A percentile compares a stretch with the other conserved stretches of the same genome.
These are phyloP conservation scores for Asterionellopsis glacialis DNA, from an alignment of 108 stramenopile species.

Conservation along the genomic window DNA sequence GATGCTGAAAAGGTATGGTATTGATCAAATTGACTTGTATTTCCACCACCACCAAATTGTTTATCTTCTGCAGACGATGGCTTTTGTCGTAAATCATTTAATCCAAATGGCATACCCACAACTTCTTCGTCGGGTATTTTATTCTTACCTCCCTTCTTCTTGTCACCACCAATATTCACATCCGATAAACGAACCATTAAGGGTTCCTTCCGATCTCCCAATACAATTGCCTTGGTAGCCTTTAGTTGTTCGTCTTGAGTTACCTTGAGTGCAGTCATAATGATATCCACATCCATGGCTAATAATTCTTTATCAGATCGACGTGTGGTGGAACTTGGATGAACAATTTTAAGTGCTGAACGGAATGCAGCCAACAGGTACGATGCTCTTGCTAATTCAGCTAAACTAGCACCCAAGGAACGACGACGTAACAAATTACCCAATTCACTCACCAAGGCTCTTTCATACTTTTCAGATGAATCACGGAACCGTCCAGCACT, in stretches of 20 bases:
- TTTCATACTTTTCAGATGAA: constrained; percentile 81
- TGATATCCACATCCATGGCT: constrained; percentile 85
- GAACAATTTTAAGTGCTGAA: constrained; percentile 82
- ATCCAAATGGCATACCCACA: constrained; percentile 76
- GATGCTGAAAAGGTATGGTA: constrained; percentile 72
- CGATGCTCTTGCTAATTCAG: constrained; percentile 74
- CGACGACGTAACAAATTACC: constrained; percentile 71
- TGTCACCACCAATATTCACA: constrained; percentile 11
- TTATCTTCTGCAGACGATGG: constrained; percentile 8
- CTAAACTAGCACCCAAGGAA: constrained; percentile 65
- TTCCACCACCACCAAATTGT: constrained; percentile 10
- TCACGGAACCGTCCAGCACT: constrained; percentile 72
- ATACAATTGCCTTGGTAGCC: constrained; percentile 63
- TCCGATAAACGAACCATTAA: constrained; percentile 32
- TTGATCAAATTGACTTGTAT: constrained; percentile 55
- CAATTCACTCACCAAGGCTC: constrained; percentile 73
- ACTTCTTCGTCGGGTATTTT: constrained; percentile 72
- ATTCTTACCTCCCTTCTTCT: constrained; percentile 7
- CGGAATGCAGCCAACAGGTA: constrained; percentile 81
- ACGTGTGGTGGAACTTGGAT: constrained; percentile 80
- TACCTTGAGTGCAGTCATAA: constrained; percentile 80
- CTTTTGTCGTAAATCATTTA: constrained; percentile 62
- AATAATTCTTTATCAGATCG: constrained; percentile 74
- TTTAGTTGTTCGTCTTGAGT: constrained; percentile 88
- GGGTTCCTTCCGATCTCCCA: constrained; percentile 71